phyloP scores from a whole-genome alignment of 768 basidiomycete genomes.

The Kockovaella imperatae region DNA sequence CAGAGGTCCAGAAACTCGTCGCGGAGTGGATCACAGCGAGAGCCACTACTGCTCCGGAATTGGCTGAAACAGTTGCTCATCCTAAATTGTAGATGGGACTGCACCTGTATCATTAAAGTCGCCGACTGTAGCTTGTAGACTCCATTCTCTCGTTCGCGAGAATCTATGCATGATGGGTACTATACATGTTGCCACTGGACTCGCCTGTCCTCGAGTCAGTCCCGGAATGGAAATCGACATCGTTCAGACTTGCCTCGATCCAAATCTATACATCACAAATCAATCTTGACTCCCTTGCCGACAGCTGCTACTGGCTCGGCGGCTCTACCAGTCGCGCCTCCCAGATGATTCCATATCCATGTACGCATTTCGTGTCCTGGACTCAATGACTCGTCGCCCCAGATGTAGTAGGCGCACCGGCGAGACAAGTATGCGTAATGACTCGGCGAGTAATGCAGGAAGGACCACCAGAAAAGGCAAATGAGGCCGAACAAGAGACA shows the following conservation, averaged over 20 bases:
- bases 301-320: conserved; percentile 5
- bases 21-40: conserved; percentile 23
- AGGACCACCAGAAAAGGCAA: conserved; percentile 48
- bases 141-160: no score
- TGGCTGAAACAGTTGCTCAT: not conserved
- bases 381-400: conserved; percentile 51
- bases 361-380: conserved; percentile 8
- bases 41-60: not conserved
- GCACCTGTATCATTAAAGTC: not conserved
- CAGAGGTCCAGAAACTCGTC: conserved; percentile 19
- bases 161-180: no score
- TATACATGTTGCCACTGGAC: not conserved
- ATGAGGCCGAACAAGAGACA: not conserved
- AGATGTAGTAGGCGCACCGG: conserved; percentile 58
- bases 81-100: conserved; percentile 4
- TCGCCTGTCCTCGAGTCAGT: not conserved
- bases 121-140: not conserved
- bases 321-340: conserved; percentile 1
- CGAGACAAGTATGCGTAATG: conserved; percentile 53
- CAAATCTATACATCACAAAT: not conserved
- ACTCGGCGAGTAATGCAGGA: conserved; percentile 56
- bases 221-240: not conserved
- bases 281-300: not conserved
- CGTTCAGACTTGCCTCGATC: not conserved
- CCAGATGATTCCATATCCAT: conserved; percentile 14